Base-by-base conservation (phyloP, 2,329 filamentous ascomycete genomes). In the Stromatinia cepivora region DNA sequence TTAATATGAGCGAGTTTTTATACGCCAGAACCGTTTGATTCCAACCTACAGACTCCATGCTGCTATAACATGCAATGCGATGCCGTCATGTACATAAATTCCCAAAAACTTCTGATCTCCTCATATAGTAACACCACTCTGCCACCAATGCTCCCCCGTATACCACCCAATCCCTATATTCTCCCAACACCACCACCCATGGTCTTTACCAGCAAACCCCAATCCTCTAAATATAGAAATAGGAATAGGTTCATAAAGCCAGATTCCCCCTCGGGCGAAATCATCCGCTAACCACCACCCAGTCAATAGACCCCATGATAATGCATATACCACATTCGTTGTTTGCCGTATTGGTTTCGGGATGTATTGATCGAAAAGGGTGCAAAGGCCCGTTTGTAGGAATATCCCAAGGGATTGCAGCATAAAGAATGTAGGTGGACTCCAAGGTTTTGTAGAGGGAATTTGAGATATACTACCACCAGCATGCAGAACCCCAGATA, bases 171-270 rank as follows among this genome's bases (percentile, higher is more conserved):
- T 78, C 71, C 74, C 74, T 53, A 75, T 31, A 45, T 82, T 77
- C 72, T 84, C 82, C 87, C 90, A 93, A 74, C 91, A 87, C 86
- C 87, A 92, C 84, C 87, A 89, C 0, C 83, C 80, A 75, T 91
- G 88, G 0, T 85, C 86, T 25, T 83, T 79, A 1, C 81, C 81
- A 0, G 90, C 91, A 46, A 90, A 81, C 0, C 91, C 90, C 22
- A 94, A 46, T 2, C 84, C 86, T 36, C 92, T 83, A n/a, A 93
- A 76, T 0, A 85, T 77, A 67, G 92, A 96, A 11, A 94, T 73
- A 0, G 93, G 92, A n/a, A 97, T 80, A 0, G 93, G 92, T 79
- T 97, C 93, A 71, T 88, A 88, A 20, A 96, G 79, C 91, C 92
- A 97, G 0, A 97, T 76, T 0, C 92, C 93, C 0, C 88, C 86